phyloP scores from a whole-genome alignment of 2,329 filamentous ascomycete species.

The Endoconidiophora polonica region DNA sequence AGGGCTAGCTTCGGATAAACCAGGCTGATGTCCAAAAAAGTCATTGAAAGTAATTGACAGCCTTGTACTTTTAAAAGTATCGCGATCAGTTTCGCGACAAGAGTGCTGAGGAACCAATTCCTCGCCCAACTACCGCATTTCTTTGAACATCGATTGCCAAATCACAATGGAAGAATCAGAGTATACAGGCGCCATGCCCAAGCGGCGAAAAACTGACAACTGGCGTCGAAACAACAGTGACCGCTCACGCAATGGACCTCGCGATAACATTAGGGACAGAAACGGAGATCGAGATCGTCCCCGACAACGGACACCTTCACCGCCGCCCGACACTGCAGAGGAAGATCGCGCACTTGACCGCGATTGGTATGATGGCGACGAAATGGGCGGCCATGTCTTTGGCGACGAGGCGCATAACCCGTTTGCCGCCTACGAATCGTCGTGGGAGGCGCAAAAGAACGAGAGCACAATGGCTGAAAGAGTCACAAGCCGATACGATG shows the following conservation, averaged over 20 bases:
- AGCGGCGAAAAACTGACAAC: conserved; percentile 24
- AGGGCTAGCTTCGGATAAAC: conserved; percentile 2
- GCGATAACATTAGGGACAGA: conserved; percentile 19
- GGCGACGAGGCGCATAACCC: conserved; percentile 89
- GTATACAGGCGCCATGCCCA: conserved; percentile 24
- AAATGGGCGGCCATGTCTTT: conserved; percentile 64
- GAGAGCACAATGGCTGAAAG: conserved; percentile 64
- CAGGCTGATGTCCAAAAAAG: conserved; percentile 3
- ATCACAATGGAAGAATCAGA: conserved; percentile 15
- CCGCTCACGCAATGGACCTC: conserved; percentile 15
- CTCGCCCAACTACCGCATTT: not conserved
- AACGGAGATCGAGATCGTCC: not conserved
- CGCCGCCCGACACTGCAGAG: conserved; percentile 30
- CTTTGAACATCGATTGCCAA: not conserved
- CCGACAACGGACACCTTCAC: conserved; percentile 30
- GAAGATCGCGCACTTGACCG: conserved; percentile 65
- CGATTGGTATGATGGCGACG: conserved; percentile 85
- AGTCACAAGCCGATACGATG: conserved; percentile 53
- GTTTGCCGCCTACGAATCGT: conserved; percentile 59
- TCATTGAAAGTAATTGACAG: not conserved
- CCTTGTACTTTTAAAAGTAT: conserved; percentile 5
- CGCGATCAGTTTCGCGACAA: not conserved
- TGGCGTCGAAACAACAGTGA: conserved; percentile 14
- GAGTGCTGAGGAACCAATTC: not conserved
- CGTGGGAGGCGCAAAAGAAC: conserved; percentile 60